Base-by-base conservation (phyloP, 352 stramenopile genomes). In the Aphanomyces invadans region DNA sequence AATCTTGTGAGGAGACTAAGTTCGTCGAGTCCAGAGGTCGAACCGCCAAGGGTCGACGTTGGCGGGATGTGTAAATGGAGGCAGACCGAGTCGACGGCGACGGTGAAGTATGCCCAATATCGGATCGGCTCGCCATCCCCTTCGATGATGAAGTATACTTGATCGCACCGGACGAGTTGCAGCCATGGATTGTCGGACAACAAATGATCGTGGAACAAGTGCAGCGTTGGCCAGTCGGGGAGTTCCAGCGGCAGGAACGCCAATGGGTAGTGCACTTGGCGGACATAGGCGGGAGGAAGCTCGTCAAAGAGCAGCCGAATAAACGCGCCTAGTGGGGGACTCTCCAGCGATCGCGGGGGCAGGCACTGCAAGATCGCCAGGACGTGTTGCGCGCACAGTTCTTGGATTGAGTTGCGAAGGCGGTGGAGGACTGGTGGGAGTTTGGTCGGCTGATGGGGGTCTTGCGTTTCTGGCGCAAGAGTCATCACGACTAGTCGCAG, bases 351-450 rank as follows among this genome's bases (percentile, higher is more conserved):
- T 17, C 92, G 81, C 42, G 74, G 70, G 38, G 89, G 77, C 9
- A 81, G 73, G 21, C 76, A 77, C 56, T 78, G 78, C 44, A 95
- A 70, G 65, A 95, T 92, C 4, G 74, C 75, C 31, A 95, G 62
- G 52, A 95, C 89, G 51, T 95, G 81, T 0, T 89, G 69, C 32
- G 83, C 90, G 46, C 80, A 89, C 80, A 86, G 92, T 46, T 95
- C 86, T 56, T 90, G 90, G 36, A 95, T 87, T 21, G 87, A 77
- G 51, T 80, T 79, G 25, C 83, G 74, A 45, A 89, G 71, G 11
- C 72, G 76, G 45, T 79, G 85, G 10, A 95, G 53, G 23, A 90
- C 78, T 71, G 87, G 76, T 12, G 79, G 78, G 70, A 93, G 83
- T 70, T 90, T 92, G 31, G 83, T 71, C 31, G 92, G 61, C 1